Conservation (phyloP, 176 grass and related monocot species). For the Ananas comosus region DNA sequence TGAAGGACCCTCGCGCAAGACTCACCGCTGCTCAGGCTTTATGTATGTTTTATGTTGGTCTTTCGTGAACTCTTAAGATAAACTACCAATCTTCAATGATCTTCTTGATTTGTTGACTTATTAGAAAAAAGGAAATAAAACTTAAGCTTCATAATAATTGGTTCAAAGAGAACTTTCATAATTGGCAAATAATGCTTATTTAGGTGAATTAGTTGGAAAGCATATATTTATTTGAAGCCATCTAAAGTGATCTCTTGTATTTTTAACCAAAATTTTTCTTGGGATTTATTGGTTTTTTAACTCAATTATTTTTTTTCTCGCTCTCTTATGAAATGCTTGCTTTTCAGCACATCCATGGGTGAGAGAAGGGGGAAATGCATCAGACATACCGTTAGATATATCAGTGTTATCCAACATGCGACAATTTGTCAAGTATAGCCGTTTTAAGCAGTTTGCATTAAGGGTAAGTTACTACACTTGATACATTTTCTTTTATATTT, state of each 20-base stretch:
- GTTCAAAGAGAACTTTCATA: too few species aligned
- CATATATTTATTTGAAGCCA: too few species aligned
- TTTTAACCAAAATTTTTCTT: not conserved
- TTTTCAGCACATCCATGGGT: conserved; percentile 86
- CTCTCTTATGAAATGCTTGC: conserved; percentile 2
- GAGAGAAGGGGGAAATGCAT: conserved; percentile 85
- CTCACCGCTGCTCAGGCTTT: conserved; percentile 90
- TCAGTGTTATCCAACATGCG: conserved; percentile 86
- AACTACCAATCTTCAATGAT: not conserved
- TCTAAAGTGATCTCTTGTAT: not conserved
- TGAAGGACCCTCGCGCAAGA: conserved; percentile 92
- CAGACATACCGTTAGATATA: conserved; percentile 87
- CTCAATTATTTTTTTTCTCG: conserved; percentile 19
- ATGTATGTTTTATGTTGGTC: conserved; percentile 45
- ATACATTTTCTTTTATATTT: conserved; percentile 6
- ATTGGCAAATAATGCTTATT: too few species aligned
- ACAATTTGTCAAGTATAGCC: conserved; percentile 91
- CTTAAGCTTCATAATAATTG: too few species aligned
- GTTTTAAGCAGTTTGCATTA: conserved; percentile 96
- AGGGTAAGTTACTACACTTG: conserved; percentile 37
- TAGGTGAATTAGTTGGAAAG: too few species aligned
- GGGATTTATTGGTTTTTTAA: conserved; percentile 4
- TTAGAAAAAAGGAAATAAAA: too few species aligned
- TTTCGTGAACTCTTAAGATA: not conserved
- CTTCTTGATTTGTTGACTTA: too few species aligned